Conservation (phyloP, 345 rosid species). For the Gynandropsis gynandra region DNA sequence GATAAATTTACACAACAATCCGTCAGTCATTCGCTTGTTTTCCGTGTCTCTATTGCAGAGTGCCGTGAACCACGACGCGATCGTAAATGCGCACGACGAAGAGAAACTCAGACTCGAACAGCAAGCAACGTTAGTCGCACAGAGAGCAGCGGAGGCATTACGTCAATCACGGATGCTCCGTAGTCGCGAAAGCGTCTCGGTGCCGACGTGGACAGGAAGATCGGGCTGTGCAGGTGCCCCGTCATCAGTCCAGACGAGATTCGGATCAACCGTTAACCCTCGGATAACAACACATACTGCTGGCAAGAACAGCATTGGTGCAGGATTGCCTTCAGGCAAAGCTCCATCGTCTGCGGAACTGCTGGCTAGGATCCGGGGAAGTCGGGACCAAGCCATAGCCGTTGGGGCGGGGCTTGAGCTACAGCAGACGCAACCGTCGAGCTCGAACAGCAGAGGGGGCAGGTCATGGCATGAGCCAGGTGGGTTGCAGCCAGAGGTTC, state of each 20-base stretch:
- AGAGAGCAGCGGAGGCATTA: constrained; percentile 91
- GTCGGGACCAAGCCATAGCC: constrained; percentile 64
- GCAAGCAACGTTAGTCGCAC: constrained; percentile 85
- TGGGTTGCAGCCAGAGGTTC: constrained; percentile 59
- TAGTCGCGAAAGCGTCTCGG: constrained; percentile 61
- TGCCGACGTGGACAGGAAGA: constrained; percentile 96
- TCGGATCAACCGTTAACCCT: constrained; percentile 61
- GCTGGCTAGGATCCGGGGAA: constrained; percentile 70
- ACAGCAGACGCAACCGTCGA: constrained; percentile 25
- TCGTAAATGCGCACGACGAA: constrained; percentile 62
- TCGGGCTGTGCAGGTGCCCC: constrained; percentile 95
- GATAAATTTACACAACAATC: too few species aligned
- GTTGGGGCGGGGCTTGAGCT: constrained; percentile 54
- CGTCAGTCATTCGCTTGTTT: background rate
- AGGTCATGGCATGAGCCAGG: constrained; percentile 28
- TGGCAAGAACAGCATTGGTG: constrained; percentile 47
- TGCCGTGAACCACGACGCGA: constrained; percentile 84
- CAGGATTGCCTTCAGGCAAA: constrained; percentile 75
- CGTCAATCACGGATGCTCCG: constrained; percentile 82
- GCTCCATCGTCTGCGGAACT: constrained; percentile 79
- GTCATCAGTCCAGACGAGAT: constrained; percentile 53
- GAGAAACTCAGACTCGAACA: constrained; percentile 85
- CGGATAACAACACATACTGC: constrained; percentile 38
- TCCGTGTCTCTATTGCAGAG: constrained; percentile 40
- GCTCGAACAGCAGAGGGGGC: constrained; percentile 31